A percentile compares a stretch with the other conserved stretches of the same genome.
Conservation (phyloP, 2,329 filamentous ascomycete species). For the Macrophomina pseudophaseolina region DNA sequence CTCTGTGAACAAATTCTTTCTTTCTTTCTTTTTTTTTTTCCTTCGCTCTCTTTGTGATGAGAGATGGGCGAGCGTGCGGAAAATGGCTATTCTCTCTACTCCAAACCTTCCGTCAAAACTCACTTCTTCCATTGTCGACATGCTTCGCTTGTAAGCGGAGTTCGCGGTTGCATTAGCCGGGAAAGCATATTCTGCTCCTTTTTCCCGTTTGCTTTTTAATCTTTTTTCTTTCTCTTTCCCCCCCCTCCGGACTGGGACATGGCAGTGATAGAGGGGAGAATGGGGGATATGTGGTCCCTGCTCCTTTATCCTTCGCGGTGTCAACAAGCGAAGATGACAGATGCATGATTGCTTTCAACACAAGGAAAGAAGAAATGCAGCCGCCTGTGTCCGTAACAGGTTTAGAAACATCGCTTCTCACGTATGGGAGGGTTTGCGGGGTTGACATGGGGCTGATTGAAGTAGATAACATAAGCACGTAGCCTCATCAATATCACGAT, state of each 20-base stretch:
- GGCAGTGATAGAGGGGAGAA: background rate
- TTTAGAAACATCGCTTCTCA: background rate
- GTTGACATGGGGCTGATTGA: background rate
- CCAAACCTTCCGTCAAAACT: background rate
- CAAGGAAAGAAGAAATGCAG: background rate
- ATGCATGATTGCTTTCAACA: background rate
- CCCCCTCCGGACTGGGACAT: background rate
- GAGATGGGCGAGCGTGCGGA: background rate
- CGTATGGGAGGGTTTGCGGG: too few relatives aligned
- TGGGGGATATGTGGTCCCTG: background rate
- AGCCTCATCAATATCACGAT: background rate
- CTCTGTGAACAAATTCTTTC: background rate
- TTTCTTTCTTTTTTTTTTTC: background rate
- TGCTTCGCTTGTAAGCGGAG: background rate
- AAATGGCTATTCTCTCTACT: slow-evolving; percentile 5
- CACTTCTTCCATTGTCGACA: background rate
- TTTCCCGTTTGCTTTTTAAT: background rate
- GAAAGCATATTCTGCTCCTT: slow-evolving; percentile 8
- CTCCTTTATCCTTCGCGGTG: background rate
- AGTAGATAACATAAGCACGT: slow-evolving; percentile 5
- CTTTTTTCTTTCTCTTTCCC: background rate
- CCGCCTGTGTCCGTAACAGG: background rate
- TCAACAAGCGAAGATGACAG: background rate
- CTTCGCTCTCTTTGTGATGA: background rate
- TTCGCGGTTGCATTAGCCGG: slow-evolving; percentile 6